Evolutionary conservation across 768 basidiomycete species (phyloP), one percentile per base, ranked within the genome.

Genomic region (Leccinum variicolor): DNA sequence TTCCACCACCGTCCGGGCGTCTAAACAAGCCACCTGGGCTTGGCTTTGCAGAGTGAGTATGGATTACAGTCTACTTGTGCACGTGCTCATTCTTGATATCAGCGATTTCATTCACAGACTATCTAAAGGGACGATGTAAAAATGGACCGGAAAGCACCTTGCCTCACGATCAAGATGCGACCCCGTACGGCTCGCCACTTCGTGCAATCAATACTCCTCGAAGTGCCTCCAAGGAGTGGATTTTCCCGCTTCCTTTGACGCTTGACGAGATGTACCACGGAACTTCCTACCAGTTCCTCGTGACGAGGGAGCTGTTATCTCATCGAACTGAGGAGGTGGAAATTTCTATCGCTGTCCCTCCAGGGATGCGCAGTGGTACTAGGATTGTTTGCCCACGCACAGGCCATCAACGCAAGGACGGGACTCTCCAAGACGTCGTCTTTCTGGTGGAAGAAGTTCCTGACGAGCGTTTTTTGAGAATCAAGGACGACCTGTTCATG

Each of bases 201-300:
- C 70, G 56, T 64, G 67, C 59, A 68, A 79, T 59, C 68, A 79
- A 63, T 72, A 78, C 58, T 61, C 78, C 58, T 52, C 64, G 71
- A 43, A 77, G 77, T 26, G 61, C 67, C 43, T 75, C 78, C 29
- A 80, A 79, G 59, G 86, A 87, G 66, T 89, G 87, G 85, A 74
- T 80, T n/a, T 88, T 86, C 71, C 81, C 84, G 0, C 78, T 89
- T 6, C 74, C 77, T 17, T 70, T 87, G 54, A 78, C 81, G 2
- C 77, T 89, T 19, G 84, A 87, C 56, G 85, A 88, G 60, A 75
- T 89, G 34, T 84, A 80, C 66, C 69, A 69, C 25, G 86, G 87
- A 29, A 79, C 79, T 49, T 74, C 73, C 15, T 83, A 81, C 62
- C 78, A 75, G 55, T 87, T 86, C 64, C 78, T 81, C 52, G 80